phyloP scores from a whole-genome alignment of 2,329 filamentous ascomycete genomes.

The Fusarium robinianum region DNA sequence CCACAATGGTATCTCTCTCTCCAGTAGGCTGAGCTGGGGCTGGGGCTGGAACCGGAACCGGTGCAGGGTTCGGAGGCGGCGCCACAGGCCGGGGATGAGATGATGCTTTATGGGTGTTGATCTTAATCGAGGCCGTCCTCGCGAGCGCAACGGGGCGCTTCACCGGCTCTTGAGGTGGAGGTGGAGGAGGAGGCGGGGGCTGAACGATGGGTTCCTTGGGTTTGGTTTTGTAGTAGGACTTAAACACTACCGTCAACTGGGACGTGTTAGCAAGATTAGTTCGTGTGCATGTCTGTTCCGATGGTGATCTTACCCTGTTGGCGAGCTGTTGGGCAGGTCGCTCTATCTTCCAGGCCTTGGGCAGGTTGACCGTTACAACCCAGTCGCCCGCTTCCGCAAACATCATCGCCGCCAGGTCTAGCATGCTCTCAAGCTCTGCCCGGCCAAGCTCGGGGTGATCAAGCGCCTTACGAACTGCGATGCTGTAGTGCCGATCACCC shows the following conservation, averaged over 20 bases:
- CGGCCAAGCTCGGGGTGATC: conserved; percentile 47
- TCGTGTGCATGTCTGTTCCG: not conserved
- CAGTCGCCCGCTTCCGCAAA: conserved; percentile 51
- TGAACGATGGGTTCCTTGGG: conserved; percentile 38
- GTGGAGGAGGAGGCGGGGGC: conserved; percentile 26
- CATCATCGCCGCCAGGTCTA: conserved; percentile 53
- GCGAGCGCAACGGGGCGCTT: conserved; percentile 38
- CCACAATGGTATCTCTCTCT: conserved; percentile 37
- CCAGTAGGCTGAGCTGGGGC: conserved; percentile 13
- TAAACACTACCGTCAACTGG: conserved; percentile 46
- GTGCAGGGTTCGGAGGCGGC: conserved; percentile 5
- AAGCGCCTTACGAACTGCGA: conserved; percentile 50
- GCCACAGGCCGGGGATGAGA: conserved; percentile 26
- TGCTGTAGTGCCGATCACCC: conserved; percentile 47
- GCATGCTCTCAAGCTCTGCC: conserved; percentile 48
- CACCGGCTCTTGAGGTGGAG: conserved; percentile 26
- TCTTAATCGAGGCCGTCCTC: conserved; percentile 47
- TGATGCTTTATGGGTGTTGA: conserved; percentile 41
- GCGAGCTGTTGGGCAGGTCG: conserved; percentile 43
- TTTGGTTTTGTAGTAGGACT: conserved; percentile 45
- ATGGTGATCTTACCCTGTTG: conserved; percentile 41
- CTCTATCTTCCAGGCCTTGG: conserved; percentile 48
- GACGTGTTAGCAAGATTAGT: conserved; percentile 32
- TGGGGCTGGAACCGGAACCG: conserved; percentile 12
- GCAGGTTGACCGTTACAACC: conserved; percentile 48